Evolutionary conservation across 1,284 basidiomycete species (phyloP).

Genomic region (Apiotrichum domesticum): DNA sequence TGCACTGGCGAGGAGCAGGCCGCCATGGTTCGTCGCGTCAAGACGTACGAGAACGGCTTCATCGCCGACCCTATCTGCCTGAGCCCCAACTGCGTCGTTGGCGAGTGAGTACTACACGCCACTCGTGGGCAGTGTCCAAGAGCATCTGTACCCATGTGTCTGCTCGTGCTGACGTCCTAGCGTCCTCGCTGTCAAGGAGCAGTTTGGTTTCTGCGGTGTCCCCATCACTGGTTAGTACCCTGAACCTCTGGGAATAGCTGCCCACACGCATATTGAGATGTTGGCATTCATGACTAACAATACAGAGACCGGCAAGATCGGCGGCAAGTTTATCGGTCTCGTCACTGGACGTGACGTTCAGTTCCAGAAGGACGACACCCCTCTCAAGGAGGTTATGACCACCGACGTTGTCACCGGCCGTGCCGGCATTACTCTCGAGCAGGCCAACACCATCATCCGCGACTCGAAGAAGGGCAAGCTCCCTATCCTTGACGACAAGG

Average conservation of each 20-base stretch:
- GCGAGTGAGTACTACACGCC: conserved; percentile 53
- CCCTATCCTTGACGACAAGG: conserved; percentile 72
- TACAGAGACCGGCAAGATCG: conserved; percentile 75
- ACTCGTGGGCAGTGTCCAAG: too few relatives aligned
- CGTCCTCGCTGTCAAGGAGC: conserved; percentile 87
- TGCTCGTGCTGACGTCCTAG: conserved; percentile 15
- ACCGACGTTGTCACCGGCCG: conserved; percentile 72
- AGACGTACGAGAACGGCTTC: conserved; percentile 98
- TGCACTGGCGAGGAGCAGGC: conserved; percentile 83
- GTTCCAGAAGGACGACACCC: conserved; percentile 67
- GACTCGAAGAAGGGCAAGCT: conserved; percentile 98
- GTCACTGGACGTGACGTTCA: conserved; percentile 96
- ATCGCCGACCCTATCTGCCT: conserved; percentile 91
- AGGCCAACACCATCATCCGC: conserved; percentile 92
- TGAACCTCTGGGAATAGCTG: background rate
- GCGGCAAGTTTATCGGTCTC: conserved; percentile 90
- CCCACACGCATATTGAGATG: background rate
- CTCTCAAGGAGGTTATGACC: conserved; percentile 88
- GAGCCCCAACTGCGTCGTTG: conserved; percentile 69
- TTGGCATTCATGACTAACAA: background rate
- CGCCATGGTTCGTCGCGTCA: conserved; percentile 93
- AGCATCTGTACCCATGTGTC: too few relatives aligned
- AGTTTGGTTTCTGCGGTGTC: conserved; percentile 92
- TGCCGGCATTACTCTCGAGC: conserved; percentile 77
- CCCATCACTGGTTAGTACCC: conserved; percentile 73